Conservation (phyloP, 306 rosid genomes). For the Cucumis sativus region Cucumber_9930_V3 NC_026660.2:8667001-8667500, state of each 20-base stretch:
- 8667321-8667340: neutral
- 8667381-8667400: neutral
- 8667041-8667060: conserved; percentile 66
- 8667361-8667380: neutral
- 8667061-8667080: conserved; percentile 49
- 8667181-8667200: neutral
- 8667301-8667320: too few relatives aligned
- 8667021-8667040: conserved; percentile 58
- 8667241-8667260: neutral
- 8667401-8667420: neutral
- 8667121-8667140: conserved; percentile 67
- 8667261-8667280: neutral
- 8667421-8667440: neutral
- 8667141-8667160: conserved; percentile 47
- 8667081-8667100: conserved; percentile 27
- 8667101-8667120: conserved; percentile 56
- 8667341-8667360: neutral
- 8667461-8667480: conserved; percentile 57
- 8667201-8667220: neutral
- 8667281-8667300: too few relatives aligned
- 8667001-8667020: conserved; percentile 73
- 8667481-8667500: conserved; percentile 40
- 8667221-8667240: neutral
- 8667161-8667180: conserved; percentile 37
- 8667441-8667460: neutral